Evolutionary conservation across 768 basidiomycete genomes (phyloP), one percentile per base, ranked within the genome.

Genomic region (Coprinopsis strossmayeri): DNA sequence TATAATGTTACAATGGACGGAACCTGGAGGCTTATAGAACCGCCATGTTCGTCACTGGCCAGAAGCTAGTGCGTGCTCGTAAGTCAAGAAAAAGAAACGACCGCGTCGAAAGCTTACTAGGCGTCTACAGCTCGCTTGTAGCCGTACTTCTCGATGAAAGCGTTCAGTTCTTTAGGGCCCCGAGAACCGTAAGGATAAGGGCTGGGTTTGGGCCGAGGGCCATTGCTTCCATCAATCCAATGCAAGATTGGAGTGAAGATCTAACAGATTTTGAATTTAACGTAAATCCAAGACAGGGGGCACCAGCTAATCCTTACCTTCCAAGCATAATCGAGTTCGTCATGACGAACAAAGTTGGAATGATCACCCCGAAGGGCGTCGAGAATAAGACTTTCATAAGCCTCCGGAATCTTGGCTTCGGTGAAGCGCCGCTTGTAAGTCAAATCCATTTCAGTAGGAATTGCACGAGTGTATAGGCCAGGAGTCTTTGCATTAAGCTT

Each of bases 351-450:
- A 72, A 99, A 99, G 74, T 99, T 99, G 23, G 92, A 95, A 69
- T 97, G 94, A 61, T 99, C 95, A n/a, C 95, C 95, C 64, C 85
- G 89, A 66, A 99, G 77, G 12, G 91, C 91, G 61, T 99, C 95
- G 50, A 97, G 75, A 61, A 99, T 94, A 51, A 99, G 82, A 9
- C 87, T 85, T 69, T 97, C 91, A 64, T 96, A 95, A 26, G 93
- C 95, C 71, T 96, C 95, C 25, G 96, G 96, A 53, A 99, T 97
- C 66, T 86, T 84, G 42, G 81, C 66, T 52, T 96, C 93, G 34
- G 81, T 69, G 74, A 98, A 99, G 38, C 96, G 83, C 49, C 87
- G 77, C 79, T 95, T 94, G 78, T 98, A 99, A 17, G 95, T 96
- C 56, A 98, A 69, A 71, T 99, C 95, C 89, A 99, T 94, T 70